Conservation (phyloP, 805 yeast species). For the Pichia occidentalis region DNA sequence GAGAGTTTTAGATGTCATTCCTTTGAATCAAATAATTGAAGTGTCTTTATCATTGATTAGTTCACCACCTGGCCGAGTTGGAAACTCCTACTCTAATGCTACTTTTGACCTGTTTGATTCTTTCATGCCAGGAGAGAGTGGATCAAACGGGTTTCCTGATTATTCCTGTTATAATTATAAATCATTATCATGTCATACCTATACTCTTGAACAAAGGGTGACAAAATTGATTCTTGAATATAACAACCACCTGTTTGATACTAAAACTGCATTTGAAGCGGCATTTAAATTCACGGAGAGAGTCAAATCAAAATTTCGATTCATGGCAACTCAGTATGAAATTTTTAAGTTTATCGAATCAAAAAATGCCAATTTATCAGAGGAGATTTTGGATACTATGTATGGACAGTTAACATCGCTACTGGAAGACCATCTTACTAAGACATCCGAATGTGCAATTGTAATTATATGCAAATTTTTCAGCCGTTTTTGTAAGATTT, state of each 20-base stretch:
- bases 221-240: conserved; percentile 10
- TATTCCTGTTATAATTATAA: conserved; percentile 8
- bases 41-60: conserved; percentile 3
- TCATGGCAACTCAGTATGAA: conserved; percentile 15
- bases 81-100: too few relatives aligned
- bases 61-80: neutral
- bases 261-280: conserved; percentile 6
- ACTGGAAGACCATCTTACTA: conserved; percentile 20
- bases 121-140: conserved; percentile 9
- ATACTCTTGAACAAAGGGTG: conserved; percentile 15
- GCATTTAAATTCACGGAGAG: conserved; percentile 11
- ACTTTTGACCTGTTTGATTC: conserved; percentile 14
- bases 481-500: conserved; percentile 19
- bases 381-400: conserved; percentile 10
- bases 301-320: conserved; percentile 11
- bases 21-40: conserved; percentile 2
- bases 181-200: neutral
- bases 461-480: conserved; percentile 31
- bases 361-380: conserved; percentile 1
- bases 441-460: conserved; percentile 37
- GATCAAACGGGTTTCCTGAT: conserved; percentile 4
- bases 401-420: conserved; percentile 14
- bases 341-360: conserved; percentile 12
- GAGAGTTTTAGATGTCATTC: neutral
- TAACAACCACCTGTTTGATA: neutral